phyloP scores from a whole-genome alignment of 225 moss, liverwort and hornwort species.

The Lunularia cruciata region DNA sequence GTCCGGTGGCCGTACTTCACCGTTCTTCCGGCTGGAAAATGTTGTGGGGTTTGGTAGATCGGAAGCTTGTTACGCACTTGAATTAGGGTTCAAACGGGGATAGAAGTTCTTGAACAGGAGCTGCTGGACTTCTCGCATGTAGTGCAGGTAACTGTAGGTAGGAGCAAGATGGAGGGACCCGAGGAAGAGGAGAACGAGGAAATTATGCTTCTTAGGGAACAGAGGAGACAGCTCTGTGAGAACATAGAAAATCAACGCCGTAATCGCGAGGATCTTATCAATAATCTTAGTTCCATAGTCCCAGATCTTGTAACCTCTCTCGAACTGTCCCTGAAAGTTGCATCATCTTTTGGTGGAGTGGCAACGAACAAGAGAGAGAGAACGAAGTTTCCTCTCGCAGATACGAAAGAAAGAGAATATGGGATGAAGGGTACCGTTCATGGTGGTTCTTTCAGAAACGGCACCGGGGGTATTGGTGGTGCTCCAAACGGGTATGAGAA shows the following conservation, averaged over 20 bases:
- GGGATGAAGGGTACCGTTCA: constrained; percentile 38
- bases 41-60: too few relatives aligned
- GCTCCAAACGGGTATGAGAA: constrained; percentile 49
- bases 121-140: too few relatives aligned
- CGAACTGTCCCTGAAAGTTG: constrained; percentile 81
- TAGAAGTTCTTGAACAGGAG: too few relatives aligned
- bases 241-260: constrained; percentile 51
- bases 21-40: too few relatives aligned
- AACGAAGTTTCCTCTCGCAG: constrained; percentile 28
- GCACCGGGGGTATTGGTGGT: constrained; percentile 32
- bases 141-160: too few relatives aligned
- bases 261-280: constrained; percentile 54
- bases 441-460: constrained; percentile 51
- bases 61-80: too few relatives aligned
- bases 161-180: constrained; percentile 40
- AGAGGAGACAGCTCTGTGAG: constrained; percentile 47
- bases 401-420: constrained; percentile 48
- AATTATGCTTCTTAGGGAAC: constrained; percentile 48
- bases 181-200: constrained; percentile 47
- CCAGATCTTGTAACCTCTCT: constrained; percentile 73
- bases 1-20: too few relatives aligned
- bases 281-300: constrained; percentile 54
- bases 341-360: constrained; percentile 72
- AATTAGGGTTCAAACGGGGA: too few relatives aligned
- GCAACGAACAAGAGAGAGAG: constrained; percentile 51